Evolutionary conservation across 371 early-diverging fungal genomes (phyloP).

Genomic region (Cokeromyces recurvatus): DNA sequence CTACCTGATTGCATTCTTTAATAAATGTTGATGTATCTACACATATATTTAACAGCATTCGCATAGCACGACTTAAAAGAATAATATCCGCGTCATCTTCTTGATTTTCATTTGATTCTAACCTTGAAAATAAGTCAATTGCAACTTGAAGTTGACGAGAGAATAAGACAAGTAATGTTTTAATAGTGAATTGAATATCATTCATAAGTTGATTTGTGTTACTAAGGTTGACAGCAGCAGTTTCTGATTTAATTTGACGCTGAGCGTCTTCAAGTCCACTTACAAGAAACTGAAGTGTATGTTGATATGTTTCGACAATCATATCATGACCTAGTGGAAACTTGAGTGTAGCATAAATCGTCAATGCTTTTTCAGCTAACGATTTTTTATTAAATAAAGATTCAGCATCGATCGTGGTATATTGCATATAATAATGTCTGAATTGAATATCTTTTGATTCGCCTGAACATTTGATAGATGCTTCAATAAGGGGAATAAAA

Average conservation of each 20-base stretch:
- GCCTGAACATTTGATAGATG: conserved; percentile 8
- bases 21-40: conserved; percentile 23
- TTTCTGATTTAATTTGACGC: conserved; percentile 2
- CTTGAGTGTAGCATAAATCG: conserved; percentile 36
- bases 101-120: neutral
- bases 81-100: conserved; percentile 12
- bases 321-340: conserved; percentile 30
- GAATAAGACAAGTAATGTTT: conserved; percentile 36
- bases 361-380: conserved; percentile 33
- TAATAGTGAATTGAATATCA: conserved; percentile 36
- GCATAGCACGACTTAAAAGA: conserved; percentile 13
- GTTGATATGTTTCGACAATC: conserved; percentile 11
- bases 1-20: conserved; percentile 46
- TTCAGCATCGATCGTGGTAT: conserved; percentile 1
- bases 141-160: conserved; percentile 23
- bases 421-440: conserved; percentile 18
- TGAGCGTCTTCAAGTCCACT: conserved; percentile 7
- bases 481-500: conserved; percentile 42
- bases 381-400: conserved; percentile 16
- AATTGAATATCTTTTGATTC: conserved; percentile 1
- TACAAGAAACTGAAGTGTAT: conserved; percentile 20
- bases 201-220: conserved; percentile 26
- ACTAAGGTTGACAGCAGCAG: neutral
- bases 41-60: conserved; percentile 27
- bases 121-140: conserved; percentile 9